Evolutionary conservation across 1,284 basidiomycete genomes (phyloP).

Genomic region (Naganishia albida): DNA sequence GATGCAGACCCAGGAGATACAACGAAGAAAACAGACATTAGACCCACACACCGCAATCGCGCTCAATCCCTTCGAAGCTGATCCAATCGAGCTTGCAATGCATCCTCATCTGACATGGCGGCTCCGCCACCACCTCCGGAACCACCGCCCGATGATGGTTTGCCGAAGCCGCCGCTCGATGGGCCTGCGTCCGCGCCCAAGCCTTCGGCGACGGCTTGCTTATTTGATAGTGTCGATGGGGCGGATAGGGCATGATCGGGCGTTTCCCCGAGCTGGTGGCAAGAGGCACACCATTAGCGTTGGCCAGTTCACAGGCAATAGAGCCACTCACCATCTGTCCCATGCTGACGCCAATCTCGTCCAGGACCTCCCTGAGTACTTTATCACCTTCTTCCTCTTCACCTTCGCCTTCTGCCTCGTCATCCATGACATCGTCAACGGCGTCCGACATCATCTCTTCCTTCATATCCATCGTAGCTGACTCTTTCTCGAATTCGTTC

Average conservation of each 20-base stretch:
- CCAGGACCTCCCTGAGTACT: slow-evolving; percentile 92
- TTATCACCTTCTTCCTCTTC: slow-evolving; percentile 92
- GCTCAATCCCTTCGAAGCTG: slow-evolving; percentile 62
- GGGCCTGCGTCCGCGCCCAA: slow-evolving; percentile 60
- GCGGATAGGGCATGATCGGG: slow-evolving; percentile 68
- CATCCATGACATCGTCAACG: slow-evolving; percentile 97
- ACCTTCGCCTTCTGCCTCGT: slow-evolving; percentile 80
- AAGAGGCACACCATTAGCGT: not conserved
- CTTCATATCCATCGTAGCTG: slow-evolving; percentile 99
- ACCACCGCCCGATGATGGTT: slow-evolving; percentile 44
- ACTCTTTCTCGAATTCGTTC: slow-evolving; percentile 97
- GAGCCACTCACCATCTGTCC: slow-evolving; percentile 74
- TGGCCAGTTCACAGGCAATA: slow-evolving; percentile 7
- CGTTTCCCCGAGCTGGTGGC: slow-evolving; percentile 74
- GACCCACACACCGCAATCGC: not conserved
- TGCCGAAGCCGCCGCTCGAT: slow-evolving; percentile 13
- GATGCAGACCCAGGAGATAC: not conserved
- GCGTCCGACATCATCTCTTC: slow-evolving; percentile 99
- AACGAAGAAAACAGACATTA: not conserved
- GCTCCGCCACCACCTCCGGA: slow-evolving; percentile 55
- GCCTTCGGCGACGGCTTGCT: slow-evolving; percentile 71
- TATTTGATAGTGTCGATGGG: slow-evolving; percentile 65
- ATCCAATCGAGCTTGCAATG: slow-evolving; percentile 81
- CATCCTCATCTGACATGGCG: slow-evolving; percentile 75
- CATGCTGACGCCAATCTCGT: slow-evolving; percentile 92